Evolutionary conservation across 1,284 basidiomycete species (phyloP).

Genomic region (Leccinum huronense): DNA sequence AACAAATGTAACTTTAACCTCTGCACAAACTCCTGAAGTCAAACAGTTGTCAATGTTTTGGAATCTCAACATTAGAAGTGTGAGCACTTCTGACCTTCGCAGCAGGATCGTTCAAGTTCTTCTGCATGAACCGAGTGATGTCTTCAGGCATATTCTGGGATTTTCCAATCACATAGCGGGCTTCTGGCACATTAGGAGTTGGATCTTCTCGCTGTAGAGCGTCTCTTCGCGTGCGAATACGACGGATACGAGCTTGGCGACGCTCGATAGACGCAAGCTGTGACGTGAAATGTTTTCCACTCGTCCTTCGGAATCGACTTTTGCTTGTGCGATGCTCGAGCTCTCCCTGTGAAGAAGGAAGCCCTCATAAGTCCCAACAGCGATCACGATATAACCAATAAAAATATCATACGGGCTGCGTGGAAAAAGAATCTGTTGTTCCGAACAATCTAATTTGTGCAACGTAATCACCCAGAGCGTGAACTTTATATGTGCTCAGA

Average conservation of each 20-base stretch:
- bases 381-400: not conserved
- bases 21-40: not conserved
- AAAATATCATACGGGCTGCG: not conserved
- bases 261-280: not conserved
- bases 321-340: not conserved
- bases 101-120: not conserved
- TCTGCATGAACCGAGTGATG: not conserved
- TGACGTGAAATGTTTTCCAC: not conserved
- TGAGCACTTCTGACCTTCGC: not conserved
- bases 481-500: not conserved
- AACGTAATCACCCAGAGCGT: not conserved
- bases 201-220: not conserved
- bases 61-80: not conserved
- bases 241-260: not conserved
- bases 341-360: not conserved
- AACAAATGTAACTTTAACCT: not conserved
- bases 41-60: not conserved
- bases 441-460: not conserved
- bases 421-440: not conserved
- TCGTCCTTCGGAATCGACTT: not conserved
- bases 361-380: not conserved
- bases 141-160: not conserved
- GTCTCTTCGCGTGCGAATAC: not conserved
- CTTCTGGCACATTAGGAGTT: not conserved
- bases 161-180: not conserved